A percentile compares a stretch with the other conserved stretches of the same genome.
Evolutionary conservation across 164 flowering plant genomes (phyloP).

Genomic region (Litsea cubeba): DNA sequence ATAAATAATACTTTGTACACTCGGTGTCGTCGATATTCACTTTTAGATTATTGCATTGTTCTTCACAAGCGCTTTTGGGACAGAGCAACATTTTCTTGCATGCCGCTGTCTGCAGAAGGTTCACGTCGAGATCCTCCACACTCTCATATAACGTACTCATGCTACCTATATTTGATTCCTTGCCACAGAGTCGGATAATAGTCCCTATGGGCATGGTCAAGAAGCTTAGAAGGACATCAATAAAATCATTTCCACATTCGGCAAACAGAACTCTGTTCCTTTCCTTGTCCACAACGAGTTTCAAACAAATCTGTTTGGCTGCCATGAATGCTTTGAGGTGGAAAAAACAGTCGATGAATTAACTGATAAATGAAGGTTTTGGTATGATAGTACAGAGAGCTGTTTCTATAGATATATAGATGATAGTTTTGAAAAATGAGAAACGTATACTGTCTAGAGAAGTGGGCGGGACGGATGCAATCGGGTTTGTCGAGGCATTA

Average conservation of each 20-base stretch:
- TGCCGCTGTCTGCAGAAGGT: neutral
- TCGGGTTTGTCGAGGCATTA: no score
- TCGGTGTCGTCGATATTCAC: neutral
- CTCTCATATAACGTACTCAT: slow-evolving; percentile 5
- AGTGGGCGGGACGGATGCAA: no score
- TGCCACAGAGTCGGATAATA: neutral
- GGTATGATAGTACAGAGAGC: no score
- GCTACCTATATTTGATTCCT: slow-evolving; percentile 1
- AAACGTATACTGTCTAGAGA: no score
- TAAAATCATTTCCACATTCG: slow-evolving; percentile 7
- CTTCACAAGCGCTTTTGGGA: slow-evolving; percentile 6
- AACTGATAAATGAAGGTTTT: no score
- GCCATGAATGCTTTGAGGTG: neutral
- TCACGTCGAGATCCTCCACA: slow-evolving; percentile 4
- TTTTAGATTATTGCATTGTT: slow-evolving; percentile 1
- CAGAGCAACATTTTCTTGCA: slow-evolving; percentile 16
- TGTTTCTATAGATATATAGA: no score
- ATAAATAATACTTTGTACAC: no score
- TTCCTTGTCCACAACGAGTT: slow-evolving; percentile 13
- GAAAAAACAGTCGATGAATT: no score
- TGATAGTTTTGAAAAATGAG: no score
- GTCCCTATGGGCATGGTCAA: slow-evolving; percentile 5
- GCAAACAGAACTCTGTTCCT: slow-evolving; percentile 7
- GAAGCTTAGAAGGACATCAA: slow-evolving; percentile 17
- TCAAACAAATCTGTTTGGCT: slow-evolving; percentile 4